A percentile compares a stretch with the other conserved stretches of the same genome.
Evolutionary conservation across 78 protist genomes (phyloP).

Genomic region (Bigelowiella natans): DNA sequence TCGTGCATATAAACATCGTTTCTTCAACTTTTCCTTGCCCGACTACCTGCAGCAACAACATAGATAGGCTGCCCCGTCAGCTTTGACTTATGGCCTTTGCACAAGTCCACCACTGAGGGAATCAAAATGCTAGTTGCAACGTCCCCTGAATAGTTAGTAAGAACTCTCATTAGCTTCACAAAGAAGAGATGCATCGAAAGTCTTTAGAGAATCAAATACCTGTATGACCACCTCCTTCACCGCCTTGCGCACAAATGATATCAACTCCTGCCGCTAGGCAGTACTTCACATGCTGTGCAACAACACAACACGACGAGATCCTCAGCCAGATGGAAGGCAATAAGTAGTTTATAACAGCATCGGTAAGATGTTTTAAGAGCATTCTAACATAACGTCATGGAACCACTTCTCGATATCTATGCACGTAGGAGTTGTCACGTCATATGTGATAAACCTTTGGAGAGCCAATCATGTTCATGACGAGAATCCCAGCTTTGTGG

Average conservation of each 20-base stretch:
- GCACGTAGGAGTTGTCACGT: too few relatives aligned
- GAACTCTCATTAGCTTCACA: neutral
- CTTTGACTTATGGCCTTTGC: neutral
- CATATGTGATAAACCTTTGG: neutral
- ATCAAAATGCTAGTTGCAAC: neutral
- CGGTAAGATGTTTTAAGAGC: too few relatives aligned
- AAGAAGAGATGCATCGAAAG: neutral
- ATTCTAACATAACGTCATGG: too few relatives aligned
- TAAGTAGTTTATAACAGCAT: neutral
- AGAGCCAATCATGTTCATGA: neutral
- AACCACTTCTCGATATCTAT: too few relatives aligned
- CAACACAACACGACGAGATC: neutral
- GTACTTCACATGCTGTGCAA: neutral
- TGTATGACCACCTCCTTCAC: slow-evolving; percentile 6
- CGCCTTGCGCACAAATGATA: slow-evolving; percentile 19
- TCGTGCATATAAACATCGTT: too few relatives aligned
- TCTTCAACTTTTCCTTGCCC: too few relatives aligned
- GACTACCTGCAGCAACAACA: slow-evolving; percentile 18
- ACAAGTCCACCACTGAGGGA: slow-evolving; percentile 11
- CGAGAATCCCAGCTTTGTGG: neutral
- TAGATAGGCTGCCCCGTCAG: neutral
- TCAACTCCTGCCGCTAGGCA: slow-evolving; percentile 11
- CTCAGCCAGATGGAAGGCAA: neutral
- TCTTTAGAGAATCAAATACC: neutral
- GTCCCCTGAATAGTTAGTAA: neutral